Base-by-base conservation (phyloP, 768 basidiomycete genomes). In the Boletales sp. region DNA sequence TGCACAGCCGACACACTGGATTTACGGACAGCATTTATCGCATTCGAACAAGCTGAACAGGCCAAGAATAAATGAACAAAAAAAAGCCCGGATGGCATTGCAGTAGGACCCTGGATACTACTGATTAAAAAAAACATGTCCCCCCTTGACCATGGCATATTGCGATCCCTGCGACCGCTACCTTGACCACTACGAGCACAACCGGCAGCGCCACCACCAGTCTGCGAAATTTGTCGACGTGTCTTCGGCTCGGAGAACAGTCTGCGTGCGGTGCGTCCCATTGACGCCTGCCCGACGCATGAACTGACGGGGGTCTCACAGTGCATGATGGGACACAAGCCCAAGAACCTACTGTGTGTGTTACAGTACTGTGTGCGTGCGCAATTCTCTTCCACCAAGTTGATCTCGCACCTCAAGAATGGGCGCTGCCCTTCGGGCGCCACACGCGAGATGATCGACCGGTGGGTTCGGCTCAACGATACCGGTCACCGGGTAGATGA, bases 321-420 rank as follows among this genome's bases (percentile, higher is more conserved):
- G n/a, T n/a, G n/a, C n/a, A n/a, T n/a, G n/a, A n/a, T n/a, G n/a
- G n/a, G n/a, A n/a, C n/a, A n/a, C n/a, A n/a, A n/a, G n/a, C n/a
- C 73, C 4, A 50, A 52, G 68, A 35, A 56, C 17, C 41, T 80
- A 69, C 57, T 65, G 53, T 67, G 76, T 59, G 66, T 69, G 0
- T 69, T 73, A 48, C 46, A 43, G 9, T 1, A n/a, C 19, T 50
- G 17, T 5, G 71, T 73, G 32, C 87, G 87, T 58, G 63, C 50
- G 2, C 53, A 54, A 18, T 55, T 47, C 2, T 87, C 86, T 65
- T 62, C 81, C 45, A 79, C 76, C 17, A 68, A 57, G 38, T 74
- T 88, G 40, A 58, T 80, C 30, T 74, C 78, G 27, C 86, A 89
- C 62, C 73, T 86, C 60, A 86, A 88, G 58, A 68, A 73, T 11